Evolutionary conservation across 805 yeast species (phyloP), one percentile per base, ranked within the genome.

Genomic region (Suhomyces sp.): DNA sequence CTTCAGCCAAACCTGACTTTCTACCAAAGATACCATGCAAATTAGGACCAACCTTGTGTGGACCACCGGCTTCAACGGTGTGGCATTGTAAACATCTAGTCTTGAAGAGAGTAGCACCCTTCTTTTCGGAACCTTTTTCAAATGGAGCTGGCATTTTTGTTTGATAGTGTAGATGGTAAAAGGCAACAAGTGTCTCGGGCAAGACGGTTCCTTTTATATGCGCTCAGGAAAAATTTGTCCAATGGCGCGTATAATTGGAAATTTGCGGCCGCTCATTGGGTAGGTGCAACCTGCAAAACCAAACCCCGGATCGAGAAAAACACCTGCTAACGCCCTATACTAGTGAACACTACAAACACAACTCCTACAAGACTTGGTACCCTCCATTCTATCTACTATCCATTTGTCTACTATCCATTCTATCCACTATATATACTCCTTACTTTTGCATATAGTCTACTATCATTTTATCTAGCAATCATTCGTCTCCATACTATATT

Each of bases 1-100:
- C 98, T 40, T 70, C 83, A 59, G 95, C 95, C 63, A 74, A 70
- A 69, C 98, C 98, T 34, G 97, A 84, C 51, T 74, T 65, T 77
- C 98, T 88, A 61, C 95, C 95, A 48, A 93, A 76, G 53, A 93
- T 73, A 71, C 97, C 98, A 72, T 87, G 84, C 67, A 93, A 83
- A 72, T 91, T 93, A 65, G 98, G 98, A 70, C 98, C 98, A 58
- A 91, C 97, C 79, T 93, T 93, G 85, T 91, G 81, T 54, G 97
- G 91, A 47, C 95, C 98, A 62, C 96, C 96, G 45, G 74, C 76
- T 70, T 91, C 98, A 51, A 83, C 82, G 58, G 98, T 91, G 83
- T 93, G 98, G 72, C 98, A 93, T 77, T 93, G 98, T 55, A 88
- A 77, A 73, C 98, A 93, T 83, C 98, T 88, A 50, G 98, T 93